A percentile compares a stretch with the other conserved stretches of the same genome.
Conservation (phyloP, 805 yeast species). For the Yamadazyma kitorensis region DNA sequence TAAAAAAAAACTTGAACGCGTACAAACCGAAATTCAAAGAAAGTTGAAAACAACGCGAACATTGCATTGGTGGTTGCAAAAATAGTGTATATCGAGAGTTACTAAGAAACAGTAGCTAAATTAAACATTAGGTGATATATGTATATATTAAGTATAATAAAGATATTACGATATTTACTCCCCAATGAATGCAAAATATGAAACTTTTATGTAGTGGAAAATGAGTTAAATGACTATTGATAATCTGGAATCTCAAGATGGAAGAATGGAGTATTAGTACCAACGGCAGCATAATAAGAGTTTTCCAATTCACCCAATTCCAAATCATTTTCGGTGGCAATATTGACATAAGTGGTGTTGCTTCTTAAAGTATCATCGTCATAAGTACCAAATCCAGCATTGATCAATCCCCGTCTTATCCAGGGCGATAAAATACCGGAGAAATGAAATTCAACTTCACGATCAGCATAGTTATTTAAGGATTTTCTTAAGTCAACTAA, state of each 20-base stretch:
- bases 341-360: constrained; percentile 39
- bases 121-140: too few relatives aligned
- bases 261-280: constrained; percentile 71
- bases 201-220: too few relatives aligned
- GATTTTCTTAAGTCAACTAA: constrained; percentile 74
- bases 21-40: too few relatives aligned
- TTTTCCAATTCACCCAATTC: constrained; percentile 24
- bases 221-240: too few relatives aligned
- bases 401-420: constrained; percentile 73
- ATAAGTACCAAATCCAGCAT: constrained; percentile 73
- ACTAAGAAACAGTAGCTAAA: too few relatives aligned
- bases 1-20: too few relatives aligned
- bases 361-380: constrained; percentile 39
- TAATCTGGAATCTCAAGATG: constrained; percentile 74
- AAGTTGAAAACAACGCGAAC: too few relatives aligned
- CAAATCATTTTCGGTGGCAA: constrained; percentile 30
- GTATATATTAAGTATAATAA: too few relatives aligned
- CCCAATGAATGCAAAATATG: too few relatives aligned
- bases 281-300: constrained; percentile 51
- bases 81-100: too few relatives aligned
- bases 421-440: constrained; percentile 83
- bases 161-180: too few relatives aligned
- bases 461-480: constrained; percentile 68
- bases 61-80: too few relatives aligned
- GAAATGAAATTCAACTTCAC: constrained; percentile 87